Evolutionary conservation across 768 basidiomycete species (phyloP), one percentile per base, ranked within the genome.

Genomic region (Leucocoprinus birnbaumii): DNA sequence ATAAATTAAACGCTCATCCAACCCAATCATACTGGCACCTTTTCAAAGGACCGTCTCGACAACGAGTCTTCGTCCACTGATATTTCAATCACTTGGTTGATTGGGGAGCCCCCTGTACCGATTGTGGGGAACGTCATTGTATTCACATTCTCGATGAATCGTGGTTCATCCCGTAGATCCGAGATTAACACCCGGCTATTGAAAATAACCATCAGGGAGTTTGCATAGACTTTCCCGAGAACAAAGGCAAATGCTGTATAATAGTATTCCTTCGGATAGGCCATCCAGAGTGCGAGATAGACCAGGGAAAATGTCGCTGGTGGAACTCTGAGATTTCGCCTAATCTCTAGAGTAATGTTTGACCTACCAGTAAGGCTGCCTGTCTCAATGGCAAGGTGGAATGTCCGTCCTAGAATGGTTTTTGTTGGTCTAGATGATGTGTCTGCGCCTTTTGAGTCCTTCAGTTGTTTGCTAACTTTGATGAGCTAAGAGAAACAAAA

Each of bases 381-480:
- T 7, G 73, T 74, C 56, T 74, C 71, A n/a, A 72, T 65, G 0
- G 65, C 68, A 40, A 72, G 57, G n/a, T 68, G 65, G n/a, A 70
- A 63, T 7, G 71, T 59, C 34, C 65, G 61, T 13, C 64, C 62
- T 3, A 71, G 62, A 31, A 66, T 60, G 3, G 61, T 48, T 21
- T 65, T 61, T 0, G 66, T 71, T 19, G 62, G 52, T 27, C 56
- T 59, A 49, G 64, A 68, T 3, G 63, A 60, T 14, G 66, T 58
- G 63, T 64, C 34, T 46, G 22, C 44, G 26, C 4, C 14, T 37
- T n/a, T 43, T 3, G 35, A 37, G 21, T 46, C 45, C 16, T 25
- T 35, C 43, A 45, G 22, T 11, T 11, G 5, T 3, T 38, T 45
- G 35, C 25, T 38, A 11, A 38, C 13, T 19, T 35, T 26, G 5